These are phyloP conservation scores for Plasmodium billcollinsi DNA, from an alignment of 169 alveolate species.

Conservation along the genomic window DNA sequence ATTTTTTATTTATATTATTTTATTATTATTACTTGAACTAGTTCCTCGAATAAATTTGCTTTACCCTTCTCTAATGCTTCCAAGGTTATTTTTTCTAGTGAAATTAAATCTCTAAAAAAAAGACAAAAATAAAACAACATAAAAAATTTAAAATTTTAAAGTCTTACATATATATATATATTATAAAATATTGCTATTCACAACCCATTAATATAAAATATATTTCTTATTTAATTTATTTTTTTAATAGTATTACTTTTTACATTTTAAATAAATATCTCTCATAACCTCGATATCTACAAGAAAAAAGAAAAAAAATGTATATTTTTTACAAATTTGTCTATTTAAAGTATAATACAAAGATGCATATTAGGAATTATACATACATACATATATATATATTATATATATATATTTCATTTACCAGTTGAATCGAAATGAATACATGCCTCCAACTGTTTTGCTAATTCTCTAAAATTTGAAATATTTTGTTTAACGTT, in stretches of 20 bases:
- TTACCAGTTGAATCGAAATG: constrained; percentile 56
- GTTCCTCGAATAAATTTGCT: constrained; percentile 37
- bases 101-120: constrained; percentile 39
- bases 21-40: constrained; percentile 39
- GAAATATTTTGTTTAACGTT: constrained; percentile 54
- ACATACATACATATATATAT: background rate
- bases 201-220: too few relatives aligned
- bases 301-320: background rate
- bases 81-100: constrained; percentile 51
- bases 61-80: constrained; percentile 67
- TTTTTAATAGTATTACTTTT: constrained; percentile 47
- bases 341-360: too few relatives aligned
- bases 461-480: constrained; percentile 64
- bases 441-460: constrained; percentile 71
- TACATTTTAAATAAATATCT: constrained; percentile 67
- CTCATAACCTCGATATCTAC: constrained; percentile 74
- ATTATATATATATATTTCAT: background rate
- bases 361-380: background rate
- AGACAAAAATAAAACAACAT: background rate
- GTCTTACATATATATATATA: background rate
- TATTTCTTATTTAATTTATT: background rate
- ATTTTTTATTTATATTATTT: background rate
- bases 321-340: background rate
- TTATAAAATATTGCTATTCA: background rate
- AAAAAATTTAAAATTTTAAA: too few relatives aligned